Percentiles rank a stretch among this genome's conserved stretches.
phyloP scores from a whole-genome alignment of 768 basidiomycete species.

The Trametes coccinea region DNA sequence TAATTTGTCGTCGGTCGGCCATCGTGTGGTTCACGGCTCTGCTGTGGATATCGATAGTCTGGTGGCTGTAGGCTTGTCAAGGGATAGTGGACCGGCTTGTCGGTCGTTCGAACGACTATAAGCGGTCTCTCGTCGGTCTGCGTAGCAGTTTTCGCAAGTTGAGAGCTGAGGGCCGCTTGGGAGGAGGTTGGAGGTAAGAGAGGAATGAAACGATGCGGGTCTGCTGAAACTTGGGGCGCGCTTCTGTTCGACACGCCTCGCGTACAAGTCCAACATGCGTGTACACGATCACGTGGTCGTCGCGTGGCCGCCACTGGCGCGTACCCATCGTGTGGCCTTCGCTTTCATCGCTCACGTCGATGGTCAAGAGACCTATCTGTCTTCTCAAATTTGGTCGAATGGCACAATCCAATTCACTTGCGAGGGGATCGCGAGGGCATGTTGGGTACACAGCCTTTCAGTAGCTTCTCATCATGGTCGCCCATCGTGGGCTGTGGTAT shows the following conservation, averaged over 20 bases:
- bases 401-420: no score
- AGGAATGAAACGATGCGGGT: neutral
- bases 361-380: no score
- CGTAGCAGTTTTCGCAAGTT: neutral
- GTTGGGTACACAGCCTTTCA: no score
- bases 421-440: no score
- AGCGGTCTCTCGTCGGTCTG: neutral
- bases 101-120: neutral
- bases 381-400: no score
- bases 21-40: neutral
- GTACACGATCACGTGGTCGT: neutral
- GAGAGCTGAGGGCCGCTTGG: neutral
- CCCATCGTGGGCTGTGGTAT: no score
- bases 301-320: neutral
- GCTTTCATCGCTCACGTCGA: no score
- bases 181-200: neutral
- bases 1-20: neutral
- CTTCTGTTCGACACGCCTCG: slow-evolving; percentile 4
- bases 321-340: no score
- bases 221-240: slow-evolving; percentile 2
- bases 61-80: neutral
- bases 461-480: no score
- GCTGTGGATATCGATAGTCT: slow-evolving; percentile 10
- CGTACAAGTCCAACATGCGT: slow-evolving; percentile 23
- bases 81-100: neutral